These are phyloP conservation scores for Panicum miliaceum DNA, from an alignment of 176 grass and related monocot genomes.

Conservation along the genomic window DNA sequence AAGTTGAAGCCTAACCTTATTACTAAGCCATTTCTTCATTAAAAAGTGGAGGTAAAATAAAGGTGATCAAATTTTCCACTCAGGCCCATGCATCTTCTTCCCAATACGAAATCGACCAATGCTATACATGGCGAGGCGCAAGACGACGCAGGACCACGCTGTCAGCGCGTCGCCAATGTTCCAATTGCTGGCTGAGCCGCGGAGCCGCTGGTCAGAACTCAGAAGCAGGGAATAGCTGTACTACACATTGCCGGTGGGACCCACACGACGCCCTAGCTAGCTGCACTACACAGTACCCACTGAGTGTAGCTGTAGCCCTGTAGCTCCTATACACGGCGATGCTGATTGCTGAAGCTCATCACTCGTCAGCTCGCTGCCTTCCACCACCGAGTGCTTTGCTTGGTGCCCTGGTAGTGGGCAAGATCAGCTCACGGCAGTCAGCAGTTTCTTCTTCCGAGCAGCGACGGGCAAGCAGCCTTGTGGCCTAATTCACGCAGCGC, in stretches of 20 bases:
- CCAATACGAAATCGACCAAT: background rate
- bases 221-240: background rate
- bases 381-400: no score
- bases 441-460: background rate
- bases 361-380: no score
- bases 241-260: background rate
- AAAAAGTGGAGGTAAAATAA: background rate
- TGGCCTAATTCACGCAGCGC: conserved; percentile 39
- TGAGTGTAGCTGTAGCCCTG: no score
- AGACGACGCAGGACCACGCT: conserved; percentile 7
- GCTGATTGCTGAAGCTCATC: no score
- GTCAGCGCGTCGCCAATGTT: background rate
- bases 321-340: no score
- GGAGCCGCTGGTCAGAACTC: background rate
- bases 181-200: background rate
- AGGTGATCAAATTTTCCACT: background rate
- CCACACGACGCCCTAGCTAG: background rate
- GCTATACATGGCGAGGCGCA: background rate
- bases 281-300: background rate
- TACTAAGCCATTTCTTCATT: background rate
- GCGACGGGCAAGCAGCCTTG: conserved; percentile 6
- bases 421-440: no score
- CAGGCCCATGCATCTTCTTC: background rate
- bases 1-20: background rate
- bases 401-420: no score